Evolutionary conservation across 805 yeast species (phyloP).

Genomic region (Diddensiella transvaalensis): DNA sequence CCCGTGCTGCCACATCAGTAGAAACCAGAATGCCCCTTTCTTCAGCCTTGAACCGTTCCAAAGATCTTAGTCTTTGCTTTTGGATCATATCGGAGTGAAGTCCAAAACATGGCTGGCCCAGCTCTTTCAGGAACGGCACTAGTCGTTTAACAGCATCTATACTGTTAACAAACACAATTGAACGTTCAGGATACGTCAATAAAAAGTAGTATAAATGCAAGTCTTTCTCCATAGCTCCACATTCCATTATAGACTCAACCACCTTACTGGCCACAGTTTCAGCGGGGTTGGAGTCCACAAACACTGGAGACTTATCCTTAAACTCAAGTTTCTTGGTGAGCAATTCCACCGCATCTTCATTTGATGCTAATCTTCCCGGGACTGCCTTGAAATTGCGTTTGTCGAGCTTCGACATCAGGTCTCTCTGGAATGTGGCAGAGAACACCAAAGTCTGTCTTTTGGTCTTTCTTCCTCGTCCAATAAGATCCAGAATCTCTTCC

Average conservation of each 20-base stretch:
- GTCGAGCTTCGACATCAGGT: slow-evolving; percentile 71
- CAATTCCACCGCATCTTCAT: slow-evolving; percentile 61
- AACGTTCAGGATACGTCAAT: slow-evolving; percentile 80
- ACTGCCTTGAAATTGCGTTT: slow-evolving; percentile 34
- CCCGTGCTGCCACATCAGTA: slow-evolving; percentile 98
- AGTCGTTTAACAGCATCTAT: slow-evolving; percentile 90
- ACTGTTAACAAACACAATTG: slow-evolving; percentile 90
- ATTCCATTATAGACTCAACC: slow-evolving; percentile 84
- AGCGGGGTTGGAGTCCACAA: slow-evolving; percentile 83
- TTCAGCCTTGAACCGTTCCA: slow-evolving; percentile 66
- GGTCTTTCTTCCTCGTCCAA: slow-evolving; percentile 45
- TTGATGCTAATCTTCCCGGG: slow-evolving; percentile 20
- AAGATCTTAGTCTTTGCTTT: slow-evolving; percentile 79
- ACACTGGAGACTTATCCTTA: slow-evolving; percentile 59
- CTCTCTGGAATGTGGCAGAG: slow-evolving; percentile 88
- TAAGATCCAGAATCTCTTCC: slow-evolving; percentile 68
- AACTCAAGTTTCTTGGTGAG: slow-evolving; percentile 69
- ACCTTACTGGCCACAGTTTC: slow-evolving; percentile 71
- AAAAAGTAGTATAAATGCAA: slow-evolving; percentile 84
- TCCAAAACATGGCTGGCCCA: slow-evolving; percentile 64
- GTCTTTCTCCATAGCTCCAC: slow-evolving; percentile 87
- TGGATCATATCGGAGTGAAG: slow-evolving; percentile 94
- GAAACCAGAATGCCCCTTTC: slow-evolving; percentile 66
- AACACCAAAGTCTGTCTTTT: slow-evolving; percentile 83
- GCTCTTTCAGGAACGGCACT: slow-evolving; percentile 66